Percentiles rank a stretch among this genome's conserved stretches.
Conservation (phyloP, 78 protist species). For the Dictyostelium citrinum region DNA sequence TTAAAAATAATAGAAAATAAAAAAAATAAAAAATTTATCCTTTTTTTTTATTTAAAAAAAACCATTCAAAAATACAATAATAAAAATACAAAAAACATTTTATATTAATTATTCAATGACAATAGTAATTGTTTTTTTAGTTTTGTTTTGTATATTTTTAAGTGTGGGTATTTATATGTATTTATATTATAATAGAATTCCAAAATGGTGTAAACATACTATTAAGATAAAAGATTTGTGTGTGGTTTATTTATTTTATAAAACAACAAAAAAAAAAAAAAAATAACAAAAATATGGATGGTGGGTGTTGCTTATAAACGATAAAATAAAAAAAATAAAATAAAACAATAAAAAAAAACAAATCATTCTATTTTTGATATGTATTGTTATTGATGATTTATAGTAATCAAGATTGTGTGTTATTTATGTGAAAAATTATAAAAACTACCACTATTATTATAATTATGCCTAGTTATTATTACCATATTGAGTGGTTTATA, state of each 20-base stretch:
- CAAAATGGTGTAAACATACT: neutral
- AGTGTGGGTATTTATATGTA: neutral
- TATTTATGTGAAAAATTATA: neutral
- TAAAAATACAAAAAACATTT: neutral
- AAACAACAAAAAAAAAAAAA: neutral
- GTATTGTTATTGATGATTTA: neutral
- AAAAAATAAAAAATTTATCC: neutral
- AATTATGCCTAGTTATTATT: neutral
- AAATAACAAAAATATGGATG: neutral
- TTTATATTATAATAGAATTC: neutral
- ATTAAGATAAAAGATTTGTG: neutral
- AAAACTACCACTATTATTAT: neutral
- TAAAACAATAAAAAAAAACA: neutral
- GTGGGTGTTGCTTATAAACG: neutral
- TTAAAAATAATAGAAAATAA: no score
- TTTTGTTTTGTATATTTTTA: neutral
- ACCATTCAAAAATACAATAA: neutral
- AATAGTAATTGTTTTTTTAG: neutral
- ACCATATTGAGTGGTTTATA: neutral
- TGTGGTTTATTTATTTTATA: neutral
- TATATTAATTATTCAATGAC: neutral
- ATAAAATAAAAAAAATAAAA: neutral
- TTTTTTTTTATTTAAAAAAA: neutral
- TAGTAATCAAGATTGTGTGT: conserved; percentile 3
- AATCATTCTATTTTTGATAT: neutral